A percentile compares a stretch with the other conserved stretches of the same genome.
Conservation (phyloP, 192 early-diverging fungal species). For the Irineochytrium annulatum region DNA sequence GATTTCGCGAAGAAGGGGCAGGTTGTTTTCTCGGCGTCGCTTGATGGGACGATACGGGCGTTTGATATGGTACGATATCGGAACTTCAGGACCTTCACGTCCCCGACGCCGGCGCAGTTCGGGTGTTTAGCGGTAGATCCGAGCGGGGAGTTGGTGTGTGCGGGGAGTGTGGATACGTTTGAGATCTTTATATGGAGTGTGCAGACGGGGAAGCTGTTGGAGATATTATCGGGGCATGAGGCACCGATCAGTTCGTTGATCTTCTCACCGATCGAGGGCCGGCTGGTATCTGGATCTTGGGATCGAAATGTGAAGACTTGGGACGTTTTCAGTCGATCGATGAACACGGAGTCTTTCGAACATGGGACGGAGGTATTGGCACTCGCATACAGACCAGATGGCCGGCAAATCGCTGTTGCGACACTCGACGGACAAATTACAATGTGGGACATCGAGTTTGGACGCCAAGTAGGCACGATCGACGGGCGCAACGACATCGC, state of each 20-base stretch:
- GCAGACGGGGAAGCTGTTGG: conserved; percentile 96
- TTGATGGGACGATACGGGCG: conserved; percentile 98
- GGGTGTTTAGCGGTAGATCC: conserved; percentile 89
- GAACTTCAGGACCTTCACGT: conserved; percentile 97
- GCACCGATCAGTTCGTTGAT: conserved; percentile 81
- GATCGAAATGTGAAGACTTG: conserved; percentile 84
- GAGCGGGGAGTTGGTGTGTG: conserved; percentile 94
- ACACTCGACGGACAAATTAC: conserved; percentile 90
- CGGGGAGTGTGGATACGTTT: conserved; percentile 89
- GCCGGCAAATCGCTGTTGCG: conserved; percentile 76
- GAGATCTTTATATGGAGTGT: conserved; percentile 99
- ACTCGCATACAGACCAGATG: conserved; percentile 85
- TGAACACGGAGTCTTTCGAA: conserved; percentile 69
- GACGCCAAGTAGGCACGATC: conserved; percentile 66
- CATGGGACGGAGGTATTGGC: conserved; percentile 83
- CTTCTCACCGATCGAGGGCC: conserved; percentile 80
- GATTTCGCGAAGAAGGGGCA: conserved; percentile 92
- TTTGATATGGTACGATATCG: conserved; percentile 96
- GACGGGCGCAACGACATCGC: conserved; percentile 93
- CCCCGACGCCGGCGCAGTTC: conserved; percentile 94
- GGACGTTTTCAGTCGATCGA: conserved; percentile 89
- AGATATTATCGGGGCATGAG: conserved; percentile 89
- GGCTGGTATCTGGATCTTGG: conserved; percentile 87
- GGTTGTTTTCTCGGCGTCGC: conserved; percentile 87
- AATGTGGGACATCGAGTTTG: conserved; percentile 88